phyloP scores from a whole-genome alignment of 345 rosid species.

The Populus nigra region DNA sequence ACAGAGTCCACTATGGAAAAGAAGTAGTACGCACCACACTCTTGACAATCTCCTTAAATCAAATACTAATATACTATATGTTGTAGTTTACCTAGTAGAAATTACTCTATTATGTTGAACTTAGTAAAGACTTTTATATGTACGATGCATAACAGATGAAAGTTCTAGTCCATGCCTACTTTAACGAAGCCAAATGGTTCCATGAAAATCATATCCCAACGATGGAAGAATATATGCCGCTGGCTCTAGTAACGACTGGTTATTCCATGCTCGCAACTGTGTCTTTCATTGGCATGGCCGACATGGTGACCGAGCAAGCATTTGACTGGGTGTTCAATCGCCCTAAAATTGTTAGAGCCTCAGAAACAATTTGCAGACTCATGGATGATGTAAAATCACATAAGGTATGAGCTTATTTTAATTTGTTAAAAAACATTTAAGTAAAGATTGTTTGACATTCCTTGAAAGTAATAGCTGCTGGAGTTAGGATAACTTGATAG shows the following conservation, averaged over 20 bases:
- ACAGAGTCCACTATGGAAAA: background rate
- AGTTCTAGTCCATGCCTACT: constrained; percentile 10
- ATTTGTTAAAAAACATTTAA: no score
- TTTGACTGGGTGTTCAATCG: constrained; percentile 18
- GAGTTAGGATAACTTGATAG: no score
- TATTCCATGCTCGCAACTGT: constrained; percentile 11
- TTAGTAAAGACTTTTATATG: background rate
- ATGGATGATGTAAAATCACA: constrained; percentile 29
- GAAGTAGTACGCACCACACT: background rate
- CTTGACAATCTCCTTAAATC: background rate
- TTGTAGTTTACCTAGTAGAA: no score
- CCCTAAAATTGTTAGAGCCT: constrained; percentile 21
- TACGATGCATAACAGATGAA: constrained; percentile 7
- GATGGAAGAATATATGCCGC: constrained; percentile 27
- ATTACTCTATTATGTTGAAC: background rate
- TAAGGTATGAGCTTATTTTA: background rate
- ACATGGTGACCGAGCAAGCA: constrained; percentile 12
- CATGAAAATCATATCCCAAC: constrained; percentile 16
- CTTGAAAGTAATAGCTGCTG: background rate
- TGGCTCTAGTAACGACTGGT: constrained; percentile 11
- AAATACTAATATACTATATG: background rate
- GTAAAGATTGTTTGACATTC: background rate
- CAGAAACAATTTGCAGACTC: constrained; percentile 19
- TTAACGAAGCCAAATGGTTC: constrained; percentile 31
- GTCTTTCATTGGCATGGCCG: constrained; percentile 25